Base-by-base conservation (phyloP, 768 basidiomycete genomes). In the Lactarius psammicola region DNA sequence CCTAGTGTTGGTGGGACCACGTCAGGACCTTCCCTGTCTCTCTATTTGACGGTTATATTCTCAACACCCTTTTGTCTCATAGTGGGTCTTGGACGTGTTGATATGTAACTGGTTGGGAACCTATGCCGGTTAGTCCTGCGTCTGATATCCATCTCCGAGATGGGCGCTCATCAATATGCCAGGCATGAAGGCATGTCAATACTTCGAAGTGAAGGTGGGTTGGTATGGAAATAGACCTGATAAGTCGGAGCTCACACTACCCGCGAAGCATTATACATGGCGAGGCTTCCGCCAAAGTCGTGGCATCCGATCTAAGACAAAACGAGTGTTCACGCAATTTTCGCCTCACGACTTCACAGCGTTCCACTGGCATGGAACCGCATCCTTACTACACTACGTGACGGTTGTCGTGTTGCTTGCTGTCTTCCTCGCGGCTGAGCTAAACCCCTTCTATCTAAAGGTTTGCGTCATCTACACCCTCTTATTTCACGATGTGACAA, bases 1-100 rank as follows among this genome's bases (percentile, higher is more conserved):
- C 59, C 60, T 58, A 92, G 90, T 94, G 92, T 72, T 94, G 92
- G 92, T 94, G 92, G 92, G 92, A 94, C 74, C 92, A 94, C 80
- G 91, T 92, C 79, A 72, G 85, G 79, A 9, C 59, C 42, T 68
- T 62, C 60, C 58, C 59, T 56, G 23, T 59, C 46, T 31, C 59
- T 56, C n/a, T n/a, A 46, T 42, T n/a, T 51, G 31, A 33, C 44
- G 44, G 60, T 63, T 62, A 31, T 54, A 30, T 31, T 60, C 60
- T 68, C 26, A 63, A 31, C 61, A 20, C 64, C 56, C 30, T 40
- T n/a, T 59, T 31, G 36, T 36, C 38, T 55, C 30, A 30, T 71
- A 93, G 91, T 94, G 92, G 92, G 80, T 94, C 68, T 80, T 94
- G 59, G 92, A 94, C 75, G 92, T 94, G 53, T 79, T 94, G 58